Conservation (phyloP, 1,284 basidiomycete genomes). For the Apiotrichum montevideense region DNA sequence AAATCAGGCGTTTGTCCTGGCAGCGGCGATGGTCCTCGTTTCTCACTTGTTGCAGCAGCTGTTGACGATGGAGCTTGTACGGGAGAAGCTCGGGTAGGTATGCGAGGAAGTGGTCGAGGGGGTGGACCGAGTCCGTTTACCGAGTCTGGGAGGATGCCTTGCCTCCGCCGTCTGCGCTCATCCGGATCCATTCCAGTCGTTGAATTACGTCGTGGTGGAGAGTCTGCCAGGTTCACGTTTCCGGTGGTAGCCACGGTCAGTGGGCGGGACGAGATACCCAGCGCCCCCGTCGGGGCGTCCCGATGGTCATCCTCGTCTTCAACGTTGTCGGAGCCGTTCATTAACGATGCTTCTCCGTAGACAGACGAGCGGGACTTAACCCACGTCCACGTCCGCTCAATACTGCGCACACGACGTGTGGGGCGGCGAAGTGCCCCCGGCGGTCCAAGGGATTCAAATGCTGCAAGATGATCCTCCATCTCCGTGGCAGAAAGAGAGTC, state of each 20-base stretch:
- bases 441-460: conserved; percentile 13
- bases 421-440: conserved; percentile 16
- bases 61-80: neutral
- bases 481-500: conserved; percentile 13
- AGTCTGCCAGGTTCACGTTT: neutral
- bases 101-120: conserved; percentile 4
- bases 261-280: neutral
- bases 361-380: conserved; percentile 19
- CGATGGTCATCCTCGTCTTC: conserved; percentile 3
- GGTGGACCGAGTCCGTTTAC: conserved; percentile 11
- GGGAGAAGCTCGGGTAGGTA: conserved; percentile 3
- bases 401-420: conserved; percentile 14
- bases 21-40: too few relatives aligned
- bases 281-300: too few relatives aligned
- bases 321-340: neutral
- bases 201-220: conserved; percentile 2
- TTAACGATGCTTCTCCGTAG: conserved; percentile 13
- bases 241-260: neutral
- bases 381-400: conserved; percentile 19
- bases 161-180: conserved; percentile 12
- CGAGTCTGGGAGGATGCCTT: conserved; percentile 12
- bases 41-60: neutral
- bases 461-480: conserved; percentile 17
- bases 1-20: too few relatives aligned
- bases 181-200: conserved; percentile 11